These are phyloP conservation scores for Castanea mollissima DNA, from an alignment of 306 rosid genomes.

Conservation along the genomic window DNA sequence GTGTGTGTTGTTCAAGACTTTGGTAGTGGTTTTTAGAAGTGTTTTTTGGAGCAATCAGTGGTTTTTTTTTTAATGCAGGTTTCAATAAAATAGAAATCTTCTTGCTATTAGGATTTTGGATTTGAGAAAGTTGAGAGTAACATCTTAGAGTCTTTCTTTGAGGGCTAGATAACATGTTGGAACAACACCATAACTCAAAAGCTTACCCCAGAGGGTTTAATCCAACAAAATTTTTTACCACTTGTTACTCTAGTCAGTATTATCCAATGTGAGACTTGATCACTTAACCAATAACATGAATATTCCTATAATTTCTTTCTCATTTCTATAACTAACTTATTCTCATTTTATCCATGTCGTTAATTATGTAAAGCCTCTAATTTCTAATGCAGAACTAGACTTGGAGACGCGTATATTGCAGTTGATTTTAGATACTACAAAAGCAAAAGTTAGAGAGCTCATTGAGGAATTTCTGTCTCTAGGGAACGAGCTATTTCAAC, in stretches of 20 bases:
- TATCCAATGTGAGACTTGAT: background rate
- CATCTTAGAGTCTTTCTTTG: too few species aligned
- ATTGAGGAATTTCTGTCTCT: conserved; percentile 47
- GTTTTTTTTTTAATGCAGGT: too few species aligned
- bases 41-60: too few species aligned
- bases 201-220: background rate
- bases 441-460: conserved; percentile 47
- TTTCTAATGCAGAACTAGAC: conserved; percentile 29
- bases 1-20: background rate
- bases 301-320: background rate
- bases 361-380: conserved; percentile 27
- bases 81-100: too few species aligned
- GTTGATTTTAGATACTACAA: conserved; percentile 46
- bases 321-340: background rate
- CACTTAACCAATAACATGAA: background rate
- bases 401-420: conserved; percentile 23
- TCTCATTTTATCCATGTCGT: conserved; percentile 17
- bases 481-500: conserved; percentile 37
- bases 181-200: background rate
- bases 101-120: background rate
- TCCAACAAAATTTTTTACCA: background rate
- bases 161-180: background rate
- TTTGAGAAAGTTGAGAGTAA: background rate
- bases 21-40: too few species aligned
- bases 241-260: background rate